These are phyloP conservation scores for Astrocystis sublimbata DNA, from an alignment of 495 filamentous ascomycete species.

Conservation along the genomic window DNA sequence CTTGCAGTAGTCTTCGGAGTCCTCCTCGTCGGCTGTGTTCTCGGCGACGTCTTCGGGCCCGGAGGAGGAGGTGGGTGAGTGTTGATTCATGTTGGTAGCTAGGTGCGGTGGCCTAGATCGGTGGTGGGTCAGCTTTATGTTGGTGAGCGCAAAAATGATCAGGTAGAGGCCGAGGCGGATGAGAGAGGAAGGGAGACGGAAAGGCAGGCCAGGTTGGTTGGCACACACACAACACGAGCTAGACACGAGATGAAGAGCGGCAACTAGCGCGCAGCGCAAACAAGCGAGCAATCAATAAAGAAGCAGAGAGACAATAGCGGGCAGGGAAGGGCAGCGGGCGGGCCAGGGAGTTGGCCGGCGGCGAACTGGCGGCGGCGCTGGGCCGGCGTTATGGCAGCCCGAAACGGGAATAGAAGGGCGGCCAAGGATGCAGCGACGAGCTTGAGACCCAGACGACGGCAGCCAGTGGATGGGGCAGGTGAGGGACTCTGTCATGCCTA, in stretches of 20 bases:
- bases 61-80: conserved; percentile 77
- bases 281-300: conserved; percentile 8
- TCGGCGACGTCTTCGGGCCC: conserved; percentile 82
- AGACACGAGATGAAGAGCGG: background rate
- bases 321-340: conserved; percentile 10
- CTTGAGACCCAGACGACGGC: background rate
- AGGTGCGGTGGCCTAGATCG: conserved; percentile 37
- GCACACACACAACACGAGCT: background rate
- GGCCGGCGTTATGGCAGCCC: conserved; percentile 19
- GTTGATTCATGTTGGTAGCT: conserved; percentile 51
- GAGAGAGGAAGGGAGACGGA: conserved; percentile 7
- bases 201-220: conserved; percentile 2
- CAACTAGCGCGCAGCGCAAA: conserved; percentile 15
- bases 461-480: conserved; percentile 9
- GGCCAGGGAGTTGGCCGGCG: background rate
- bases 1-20: conserved; percentile 99
- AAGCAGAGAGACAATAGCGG: conserved; percentile 3
- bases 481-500: too few species aligned
- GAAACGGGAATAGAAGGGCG: conserved; percentile 20
- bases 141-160: conserved; percentile 10
- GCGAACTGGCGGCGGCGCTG: conserved; percentile 5
- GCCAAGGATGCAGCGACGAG: conserved; percentile 7
- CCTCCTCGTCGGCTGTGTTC: conserved; percentile 96
- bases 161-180: background rate
- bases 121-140: conserved; percentile 18